These are phyloP conservation scores for Rheum nobile DNA, from an alignment of 148 eudicot genomes.

Conservation along the genomic window DNA sequence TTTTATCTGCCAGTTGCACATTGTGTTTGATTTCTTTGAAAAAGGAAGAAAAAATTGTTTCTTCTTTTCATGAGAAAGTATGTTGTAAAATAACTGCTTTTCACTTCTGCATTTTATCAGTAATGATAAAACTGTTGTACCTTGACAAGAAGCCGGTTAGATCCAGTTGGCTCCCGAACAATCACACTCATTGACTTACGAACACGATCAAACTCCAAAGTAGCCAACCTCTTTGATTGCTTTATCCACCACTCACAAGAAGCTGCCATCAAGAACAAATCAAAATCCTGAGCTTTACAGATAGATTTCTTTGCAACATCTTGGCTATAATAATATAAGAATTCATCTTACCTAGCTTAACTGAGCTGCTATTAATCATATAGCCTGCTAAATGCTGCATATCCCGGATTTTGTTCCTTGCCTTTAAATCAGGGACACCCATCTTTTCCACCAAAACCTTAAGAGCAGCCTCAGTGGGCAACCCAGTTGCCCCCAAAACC, in stretches of 20 bases:
- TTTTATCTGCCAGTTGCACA: too few relatives aligned
- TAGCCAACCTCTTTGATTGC: slow-evolving; percentile 55
- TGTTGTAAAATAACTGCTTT: too few relatives aligned
- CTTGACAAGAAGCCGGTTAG: slow-evolving; percentile 74
- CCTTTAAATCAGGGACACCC: slow-evolving; percentile 75
- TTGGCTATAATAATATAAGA: neutral
- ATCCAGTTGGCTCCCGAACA: slow-evolving; percentile 50
- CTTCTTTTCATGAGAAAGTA: neutral
- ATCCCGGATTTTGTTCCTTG: slow-evolving; percentile 47
- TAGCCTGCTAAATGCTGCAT: slow-evolving; percentile 25
- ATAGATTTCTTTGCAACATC: neutral
- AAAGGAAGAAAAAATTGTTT: neutral
- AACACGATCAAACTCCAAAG: slow-evolving; percentile 78
- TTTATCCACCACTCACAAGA: slow-evolving; percentile 80
- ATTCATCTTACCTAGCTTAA: slow-evolving; percentile 45
- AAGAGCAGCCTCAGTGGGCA: slow-evolving; percentile 93
- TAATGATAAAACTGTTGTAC: slow-evolving; percentile 15
- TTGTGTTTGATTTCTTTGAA: too few relatives aligned
- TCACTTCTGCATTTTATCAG: neutral
- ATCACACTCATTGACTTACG: slow-evolving; percentile 94
- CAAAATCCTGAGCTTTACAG: neutral
- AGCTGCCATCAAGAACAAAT: slow-evolving; percentile 15
- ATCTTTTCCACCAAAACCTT: slow-evolving; percentile 79
- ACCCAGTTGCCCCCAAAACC: slow-evolving; percentile 47
- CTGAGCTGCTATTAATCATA: slow-evolving; percentile 20